phyloP scores from a whole-genome alignment of 257 asterid species.

The Salvia rosmarinus region DNA sequence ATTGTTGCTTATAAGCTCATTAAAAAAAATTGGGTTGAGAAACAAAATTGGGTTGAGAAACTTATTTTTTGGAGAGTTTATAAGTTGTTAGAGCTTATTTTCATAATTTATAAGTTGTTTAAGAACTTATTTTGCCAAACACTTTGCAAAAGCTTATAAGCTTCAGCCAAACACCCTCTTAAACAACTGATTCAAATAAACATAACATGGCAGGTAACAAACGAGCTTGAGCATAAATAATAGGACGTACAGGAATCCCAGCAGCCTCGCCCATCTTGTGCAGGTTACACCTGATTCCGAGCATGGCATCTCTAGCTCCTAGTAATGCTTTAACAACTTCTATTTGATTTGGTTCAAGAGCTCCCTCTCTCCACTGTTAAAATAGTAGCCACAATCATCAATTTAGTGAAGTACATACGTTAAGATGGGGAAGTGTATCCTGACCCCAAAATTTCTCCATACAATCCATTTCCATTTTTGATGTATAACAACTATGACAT shows the following conservation, averaged over 20 bases:
- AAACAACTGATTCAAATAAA: conserved; percentile 2
- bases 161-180: no score
- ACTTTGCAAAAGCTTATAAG: no score
- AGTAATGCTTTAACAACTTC: conserved; percentile 70
- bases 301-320: conserved; percentile 93
- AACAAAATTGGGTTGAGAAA: no score
- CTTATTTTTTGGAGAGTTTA: no score
- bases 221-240: conserved; percentile 1
- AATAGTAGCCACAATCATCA: conserved; percentile 22
- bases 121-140: no score
- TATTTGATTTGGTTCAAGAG: conserved; percentile 48
- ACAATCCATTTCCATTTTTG: not conserved
- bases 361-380: conserved; percentile 69
- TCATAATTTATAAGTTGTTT: no score
- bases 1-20: no score
- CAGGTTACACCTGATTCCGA: conserved; percentile 78
- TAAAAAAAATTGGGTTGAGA: no score
- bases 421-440: not conserved
- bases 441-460: not conserved
- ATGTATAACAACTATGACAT: not conserved
- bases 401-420: no score
- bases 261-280: conserved; percentile 95
- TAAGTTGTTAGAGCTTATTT: no score
- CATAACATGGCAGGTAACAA: not conserved
- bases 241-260: conserved; percentile 78